Base-by-base conservation (phyloP, 306 rosid species). In the Ochetophila trinervis region DNA sequence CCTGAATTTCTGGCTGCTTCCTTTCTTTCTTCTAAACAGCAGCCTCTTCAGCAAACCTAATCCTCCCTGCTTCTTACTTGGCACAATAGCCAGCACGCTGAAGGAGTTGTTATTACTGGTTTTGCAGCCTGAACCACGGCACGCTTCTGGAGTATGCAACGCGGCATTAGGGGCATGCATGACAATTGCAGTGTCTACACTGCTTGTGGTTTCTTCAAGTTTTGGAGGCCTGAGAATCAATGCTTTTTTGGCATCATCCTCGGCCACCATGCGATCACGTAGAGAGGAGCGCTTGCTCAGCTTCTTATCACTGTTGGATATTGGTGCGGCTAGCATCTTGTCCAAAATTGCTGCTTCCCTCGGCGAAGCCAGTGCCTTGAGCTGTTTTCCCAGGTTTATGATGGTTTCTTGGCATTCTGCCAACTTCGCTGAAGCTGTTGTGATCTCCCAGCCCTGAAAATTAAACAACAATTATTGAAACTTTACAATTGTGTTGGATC, bases 321-420 rank as follows among this genome's bases (percentile, higher is more conserved):
- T 75, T 69, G 72, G 67, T 37, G 72, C 54, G 40, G 73, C 2
- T 18, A 64, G 68, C 61, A 73, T 81, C 68, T 69, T 84, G 53
- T 82, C 81, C 53, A 75, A 37, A 44, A 77, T 57, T 50, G 73
- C 80, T 35, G 63, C 71, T 80, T 90, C 89, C 58, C 55, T 87
- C 13, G 91, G 80, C n/a, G 89, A 71, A 62, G 95, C 86, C 52
- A 85, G 86, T 36, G 86, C 91, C 75, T 85, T 87, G 64, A 90
- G 85, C 75, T 90, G 95, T 50, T 80, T 88, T 66, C 95, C 89
- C 18, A 88, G 82, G 77, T 78, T 84, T 53, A 79, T 49, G 62
- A 88, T 85, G 64, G 89, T 87, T 72, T 87, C 91, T 82, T 90
- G 96, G 75, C 95, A 87, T 77, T 90, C 96, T 9, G 91, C 87